Percentiles rank a stretch among this genome's conserved stretches.
phyloP scores from a whole-genome alignment of 2,329 filamentous ascomycete genomes.

The Alternaria rosae region DNA sequence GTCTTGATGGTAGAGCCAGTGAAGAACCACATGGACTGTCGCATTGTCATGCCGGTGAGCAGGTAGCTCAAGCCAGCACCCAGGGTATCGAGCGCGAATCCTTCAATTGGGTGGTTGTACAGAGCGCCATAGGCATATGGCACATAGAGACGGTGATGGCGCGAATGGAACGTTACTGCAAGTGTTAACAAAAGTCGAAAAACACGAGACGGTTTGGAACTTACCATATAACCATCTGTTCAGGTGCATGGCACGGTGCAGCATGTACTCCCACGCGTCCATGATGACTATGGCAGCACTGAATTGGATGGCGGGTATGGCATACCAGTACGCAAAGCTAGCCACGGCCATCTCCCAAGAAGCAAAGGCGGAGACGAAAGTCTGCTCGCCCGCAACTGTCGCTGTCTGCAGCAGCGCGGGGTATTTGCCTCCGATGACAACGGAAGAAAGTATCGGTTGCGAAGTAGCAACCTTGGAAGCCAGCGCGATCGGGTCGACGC shows the following conservation, averaged over 20 bases:
- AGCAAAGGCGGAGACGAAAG: constrained; percentile 74
- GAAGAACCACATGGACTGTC: constrained; percentile 91
- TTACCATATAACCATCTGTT: constrained; percentile 96
- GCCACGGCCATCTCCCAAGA: constrained; percentile 80
- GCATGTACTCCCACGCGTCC: constrained; percentile 98
- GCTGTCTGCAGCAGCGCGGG: constrained; percentile 71
- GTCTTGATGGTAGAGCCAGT: constrained; percentile 91
- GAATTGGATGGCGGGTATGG: constrained; percentile 81
- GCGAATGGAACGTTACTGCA: constrained; percentile 85
- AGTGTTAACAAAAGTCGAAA: constrained; percentile 12
- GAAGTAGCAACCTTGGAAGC: constrained; percentile 76
- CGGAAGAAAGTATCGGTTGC: constrained; percentile 77
- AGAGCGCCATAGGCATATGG: constrained; percentile 96
- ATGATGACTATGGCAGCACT: constrained; percentile 75
- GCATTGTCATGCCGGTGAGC: constrained; percentile 78
- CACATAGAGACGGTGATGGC: constrained; percentile 96
- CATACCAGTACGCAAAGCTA: constrained; percentile 78
- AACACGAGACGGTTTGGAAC: constrained; percentile 46
- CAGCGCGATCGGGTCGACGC: constrained; percentile 77
- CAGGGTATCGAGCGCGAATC: constrained; percentile 89
- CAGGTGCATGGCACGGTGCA: constrained; percentile 95
- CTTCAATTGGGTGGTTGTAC: constrained; percentile 96
- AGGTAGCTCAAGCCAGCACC: constrained; percentile 88
- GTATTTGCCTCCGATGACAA: constrained; percentile 81
- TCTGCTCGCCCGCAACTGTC: constrained; percentile 58